Evolutionary conservation across 228 moss, liverwort and hornwort genomes (phyloP).

Genomic region (Sphagnum magellanicum): DNA sequence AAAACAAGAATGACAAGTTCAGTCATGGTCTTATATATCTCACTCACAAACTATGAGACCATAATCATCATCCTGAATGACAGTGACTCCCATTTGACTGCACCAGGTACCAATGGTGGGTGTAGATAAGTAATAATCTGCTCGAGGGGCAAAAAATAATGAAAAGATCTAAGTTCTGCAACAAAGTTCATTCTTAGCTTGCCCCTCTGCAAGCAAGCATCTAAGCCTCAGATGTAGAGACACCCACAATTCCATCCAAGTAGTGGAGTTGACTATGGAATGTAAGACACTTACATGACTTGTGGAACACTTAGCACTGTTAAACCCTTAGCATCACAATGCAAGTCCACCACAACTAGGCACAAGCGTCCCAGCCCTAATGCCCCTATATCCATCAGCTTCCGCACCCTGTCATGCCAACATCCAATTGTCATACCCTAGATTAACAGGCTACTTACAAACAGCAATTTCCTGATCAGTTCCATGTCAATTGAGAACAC

Average conservation of each 20-base stretch:
- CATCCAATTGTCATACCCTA: background rate
- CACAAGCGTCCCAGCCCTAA: conserved; percentile 49
- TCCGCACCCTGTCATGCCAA: conserved; percentile 55
- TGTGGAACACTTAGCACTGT: conserved; percentile 70
- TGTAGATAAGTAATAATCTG: no score
- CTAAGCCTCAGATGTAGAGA: background rate
- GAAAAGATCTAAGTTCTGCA: background rate
- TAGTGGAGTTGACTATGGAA: background rate
- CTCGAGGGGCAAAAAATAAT: no score
- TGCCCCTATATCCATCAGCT: conserved; percentile 73
- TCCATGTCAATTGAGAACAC: no score
- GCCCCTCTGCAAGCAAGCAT: background rate
- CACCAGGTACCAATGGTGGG: no score
- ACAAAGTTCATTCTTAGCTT: background rate
- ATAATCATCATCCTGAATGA: conserved; percentile 1
- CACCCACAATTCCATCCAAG: background rate
- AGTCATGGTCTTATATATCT: no score
- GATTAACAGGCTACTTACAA: background rate
- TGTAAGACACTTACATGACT: conserved; percentile 46
- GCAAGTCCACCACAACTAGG: conserved; percentile 65
- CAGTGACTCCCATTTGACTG: background rate
- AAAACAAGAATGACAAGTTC: no score
- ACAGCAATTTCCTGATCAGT: background rate
- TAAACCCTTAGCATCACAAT: conserved; percentile 72
- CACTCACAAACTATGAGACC: background rate